phyloP scores from a whole-genome alignment of 2,329 filamentous ascomycete species.

The Botryotinia globosa region DNA sequence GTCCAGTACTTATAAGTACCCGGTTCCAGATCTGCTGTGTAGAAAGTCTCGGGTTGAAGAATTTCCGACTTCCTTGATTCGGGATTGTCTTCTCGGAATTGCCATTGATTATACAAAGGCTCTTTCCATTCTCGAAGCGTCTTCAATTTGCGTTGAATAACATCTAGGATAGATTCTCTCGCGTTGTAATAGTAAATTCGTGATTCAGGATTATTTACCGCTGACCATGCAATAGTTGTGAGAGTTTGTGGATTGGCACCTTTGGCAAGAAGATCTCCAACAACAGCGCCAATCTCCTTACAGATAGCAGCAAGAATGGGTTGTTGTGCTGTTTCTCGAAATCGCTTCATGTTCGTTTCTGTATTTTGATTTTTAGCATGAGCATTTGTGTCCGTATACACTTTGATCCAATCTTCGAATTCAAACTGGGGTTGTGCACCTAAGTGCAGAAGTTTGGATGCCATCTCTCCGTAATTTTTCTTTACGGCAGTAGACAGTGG shows the following conservation, averaged over 20 bases:
- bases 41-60: slow-evolving; percentile 46
- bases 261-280: slow-evolving; percentile 53
- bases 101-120: slow-evolving; percentile 19
- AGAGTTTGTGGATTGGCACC: slow-evolving; percentile 66
- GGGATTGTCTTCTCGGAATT: not conserved
- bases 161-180: slow-evolving; percentile 54
- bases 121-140: slow-evolving; percentile 41
- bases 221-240: slow-evolving; percentile 3
- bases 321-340: slow-evolving; percentile 52
- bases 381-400: slow-evolving; percentile 46
- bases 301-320: slow-evolving; percentile 63
- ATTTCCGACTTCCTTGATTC: slow-evolving; percentile 28
- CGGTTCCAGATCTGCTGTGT: slow-evolving; percentile 48
- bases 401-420: slow-evolving; percentile 63
- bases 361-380: slow-evolving; percentile 40
- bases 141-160: slow-evolving; percentile 53
- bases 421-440: slow-evolving; percentile 60
- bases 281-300: slow-evolving; percentile 48
- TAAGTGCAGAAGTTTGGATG: slow-evolving; percentile 58
- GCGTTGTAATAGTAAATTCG: slow-evolving; percentile 34
- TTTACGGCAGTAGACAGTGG: slow-evolving; percentile 60
- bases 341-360: slow-evolving; percentile 50
- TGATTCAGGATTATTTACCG: slow-evolving; percentile 34
- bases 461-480: slow-evolving; percentile 50
- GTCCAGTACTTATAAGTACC: slow-evolving; percentile 56